phyloP scores from a whole-genome alignment of 768 basidiomycete genomes.

The Mycena alexandri region DNA sequence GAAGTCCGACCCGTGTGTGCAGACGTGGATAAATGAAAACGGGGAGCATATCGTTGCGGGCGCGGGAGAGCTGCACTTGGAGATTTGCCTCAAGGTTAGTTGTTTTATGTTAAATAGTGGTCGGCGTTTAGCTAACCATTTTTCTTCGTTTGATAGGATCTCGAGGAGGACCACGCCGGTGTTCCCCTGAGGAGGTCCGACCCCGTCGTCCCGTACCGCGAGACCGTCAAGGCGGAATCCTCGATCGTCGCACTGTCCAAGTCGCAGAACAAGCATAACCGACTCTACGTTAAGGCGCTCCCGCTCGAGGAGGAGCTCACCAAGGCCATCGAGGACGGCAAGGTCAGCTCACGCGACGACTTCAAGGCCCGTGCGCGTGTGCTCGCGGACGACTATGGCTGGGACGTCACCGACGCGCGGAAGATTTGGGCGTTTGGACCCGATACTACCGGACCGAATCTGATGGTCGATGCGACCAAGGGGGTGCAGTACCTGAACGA shows the following conservation, averaged over 20 bases:
- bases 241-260: constrained; percentile 97
- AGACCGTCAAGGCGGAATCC: constrained; percentile 97
- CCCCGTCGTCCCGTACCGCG: constrained; percentile 97
- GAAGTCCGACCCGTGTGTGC: constrained; percentile 99
- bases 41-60: constrained; percentile 99
- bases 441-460: constrained; percentile 96
- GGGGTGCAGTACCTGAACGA: constrained; percentile 99
- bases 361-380: constrained; percentile 96
- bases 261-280: constrained; percentile 99
- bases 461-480: constrained; percentile 98
- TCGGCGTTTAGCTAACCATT: too few relatives aligned
- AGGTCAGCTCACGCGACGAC: constrained; percentile 92
- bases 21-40: constrained; percentile 90
- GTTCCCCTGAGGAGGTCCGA: constrained; percentile 98
- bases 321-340: constrained; percentile 90
- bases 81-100: constrained; percentile 96
- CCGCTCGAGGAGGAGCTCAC: constrained; percentile 96
- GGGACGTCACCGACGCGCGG: constrained; percentile 99
- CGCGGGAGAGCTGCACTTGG: constrained; percentile 98
- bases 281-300: constrained; percentile 93
- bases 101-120: not conserved
- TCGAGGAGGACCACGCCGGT: constrained; percentile 98
- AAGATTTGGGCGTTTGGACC: constrained; percentile 99
- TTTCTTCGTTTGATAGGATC: too few relatives aligned
- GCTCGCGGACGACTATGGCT: constrained; percentile 95